A percentile compares a stretch with the other conserved stretches of the same genome.
phyloP scores from a whole-genome alignment of 441 rosid genomes.

The Croton laevigatus region DNA sequence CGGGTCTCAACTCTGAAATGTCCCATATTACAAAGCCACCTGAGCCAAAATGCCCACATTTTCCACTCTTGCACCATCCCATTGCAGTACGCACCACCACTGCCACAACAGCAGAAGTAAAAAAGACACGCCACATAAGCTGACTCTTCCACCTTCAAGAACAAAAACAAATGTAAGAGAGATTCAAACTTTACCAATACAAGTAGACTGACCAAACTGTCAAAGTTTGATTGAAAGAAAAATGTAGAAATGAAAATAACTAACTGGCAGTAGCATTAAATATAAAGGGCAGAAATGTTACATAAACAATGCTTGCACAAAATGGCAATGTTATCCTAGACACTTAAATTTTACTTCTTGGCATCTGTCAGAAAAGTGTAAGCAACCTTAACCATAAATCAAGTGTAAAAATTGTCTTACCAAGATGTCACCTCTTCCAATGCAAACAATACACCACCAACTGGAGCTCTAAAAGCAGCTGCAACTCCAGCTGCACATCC shows the following conservation, averaged over 20 bases:
- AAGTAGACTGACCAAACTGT: background rate
- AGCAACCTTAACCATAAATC: background rate
- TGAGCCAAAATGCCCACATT: slow-evolving; percentile 96
- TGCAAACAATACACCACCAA: slow-evolving; percentile 97
- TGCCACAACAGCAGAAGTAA: slow-evolving; percentile 96
- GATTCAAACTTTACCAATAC: slow-evolving; percentile 1
- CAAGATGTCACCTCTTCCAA: slow-evolving; percentile 98
- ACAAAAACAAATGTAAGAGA: slow-evolving; percentile 20
- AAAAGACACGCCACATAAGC: slow-evolving; percentile 99
- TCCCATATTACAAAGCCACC: slow-evolving; percentile 99
- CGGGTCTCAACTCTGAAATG: slow-evolving; percentile 72
- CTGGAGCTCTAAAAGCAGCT: slow-evolving; percentile 99
- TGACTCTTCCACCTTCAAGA: slow-evolving; percentile 96
- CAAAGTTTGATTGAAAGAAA: slow-evolving; percentile 9
- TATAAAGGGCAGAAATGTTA: background rate
- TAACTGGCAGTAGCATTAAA: background rate
- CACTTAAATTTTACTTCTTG: background rate
- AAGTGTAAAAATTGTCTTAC: slow-evolving; percentile 38
- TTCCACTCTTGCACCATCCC: slow-evolving; percentile 96
- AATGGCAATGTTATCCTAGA: background rate
- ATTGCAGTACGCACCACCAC: slow-evolving; percentile 96
- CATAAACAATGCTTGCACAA: background rate
- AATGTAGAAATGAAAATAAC: slow-evolving; percentile 12
- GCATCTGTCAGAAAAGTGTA: slow-evolving; percentile 7
- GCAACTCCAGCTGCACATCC: slow-evolving; percentile 99